phyloP scores from a whole-genome alignment of 805 yeast genomes.

The Brettanomyces sp. region DNA sequence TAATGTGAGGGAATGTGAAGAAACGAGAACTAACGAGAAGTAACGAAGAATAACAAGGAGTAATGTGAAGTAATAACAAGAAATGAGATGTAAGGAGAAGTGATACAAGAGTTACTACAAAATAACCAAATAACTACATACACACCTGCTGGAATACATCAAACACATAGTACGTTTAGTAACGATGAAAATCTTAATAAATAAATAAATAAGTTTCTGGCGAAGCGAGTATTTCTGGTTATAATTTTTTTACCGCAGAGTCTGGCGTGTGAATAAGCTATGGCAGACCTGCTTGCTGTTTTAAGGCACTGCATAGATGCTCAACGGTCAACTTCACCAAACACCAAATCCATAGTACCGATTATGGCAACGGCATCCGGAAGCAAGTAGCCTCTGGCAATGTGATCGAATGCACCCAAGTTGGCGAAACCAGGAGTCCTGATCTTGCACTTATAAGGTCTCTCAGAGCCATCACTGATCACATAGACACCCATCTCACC shows the following conservation, averaged over 20 bases:
- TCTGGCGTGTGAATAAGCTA: conserved; percentile 1
- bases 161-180: too few species aligned
- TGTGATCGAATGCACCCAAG: conserved; percentile 80
- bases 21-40: too few species aligned
- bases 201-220: conserved; percentile 1
- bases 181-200: background rate
- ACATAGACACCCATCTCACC: conserved; percentile 91
- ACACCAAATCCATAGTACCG: conserved; percentile 92
- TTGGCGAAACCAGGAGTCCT: conserved; percentile 94
- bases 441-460: conserved; percentile 87
- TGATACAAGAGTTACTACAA: too few species aligned
- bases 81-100: too few species aligned
- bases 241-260: background rate
- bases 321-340: conserved; percentile 89
- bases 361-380: conserved; percentile 91
- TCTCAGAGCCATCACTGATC: conserved; percentile 81
- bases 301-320: background rate
- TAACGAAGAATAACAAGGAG: too few species aligned
- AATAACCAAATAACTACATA: too few species aligned
- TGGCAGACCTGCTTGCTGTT: too few species aligned
- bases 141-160: too few species aligned
- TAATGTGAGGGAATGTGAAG: too few species aligned
- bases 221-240: too few species aligned
- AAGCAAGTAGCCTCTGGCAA: conserved; percentile 75
- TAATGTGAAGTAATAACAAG: too few species aligned